Base-by-base conservation (phyloP, 768 basidiomycete species). In the Suillus ampliporus region DNA sequence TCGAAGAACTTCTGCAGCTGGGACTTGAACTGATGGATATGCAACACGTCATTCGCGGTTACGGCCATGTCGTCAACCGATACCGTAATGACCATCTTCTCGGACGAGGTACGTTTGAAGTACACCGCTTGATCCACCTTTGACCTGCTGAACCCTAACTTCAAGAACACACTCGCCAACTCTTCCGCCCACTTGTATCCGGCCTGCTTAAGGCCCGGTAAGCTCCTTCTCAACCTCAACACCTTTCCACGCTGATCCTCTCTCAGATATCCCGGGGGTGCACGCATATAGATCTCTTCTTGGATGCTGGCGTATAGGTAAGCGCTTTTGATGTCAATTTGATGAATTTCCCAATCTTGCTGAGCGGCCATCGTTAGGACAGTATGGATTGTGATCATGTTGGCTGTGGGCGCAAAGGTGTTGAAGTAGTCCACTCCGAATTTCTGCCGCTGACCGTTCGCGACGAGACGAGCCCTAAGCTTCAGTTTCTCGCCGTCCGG, bases 161-260 rank as follows among this genome's bases (percentile, higher is more conserved):
- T 21, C 3, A 2, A 5, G 31, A 62, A 40, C 0, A 51, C 19
- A 0, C 17, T n/a, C 1, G 26, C 54, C 9, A 62, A 31, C n/a
- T 56, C 56, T 56, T 72, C 17, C n/a, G 76, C 73, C 78, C 78
- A 81, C 40, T 71, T 57, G 9, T 65, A 57, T 3, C 69, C 75
- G 1, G 74, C 68, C 57, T 80, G 79, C 23, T 76, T 76, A 2
- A 82, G 70, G 0, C 83, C 77, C 61, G 83, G 83, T 8, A 83
- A 62, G 72, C 67, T 23, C 67, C 65, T 0, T 57, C 40, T 0
- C 77, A 68, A 10, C 57, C 51, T 61, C 70, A 71, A 19, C 70
- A 69, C 64, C 60, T 74, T 68, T 13, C 72, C 61, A 6, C 2
- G n/a, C 26, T 75, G 71, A 5, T 70, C 37, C 4, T 41, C 61